Percentiles rank a stretch among this genome's conserved stretches.
Conservation (phyloP, 2,329 filamentous ascomycete genomes). For the Fusarium citri region DNA sequence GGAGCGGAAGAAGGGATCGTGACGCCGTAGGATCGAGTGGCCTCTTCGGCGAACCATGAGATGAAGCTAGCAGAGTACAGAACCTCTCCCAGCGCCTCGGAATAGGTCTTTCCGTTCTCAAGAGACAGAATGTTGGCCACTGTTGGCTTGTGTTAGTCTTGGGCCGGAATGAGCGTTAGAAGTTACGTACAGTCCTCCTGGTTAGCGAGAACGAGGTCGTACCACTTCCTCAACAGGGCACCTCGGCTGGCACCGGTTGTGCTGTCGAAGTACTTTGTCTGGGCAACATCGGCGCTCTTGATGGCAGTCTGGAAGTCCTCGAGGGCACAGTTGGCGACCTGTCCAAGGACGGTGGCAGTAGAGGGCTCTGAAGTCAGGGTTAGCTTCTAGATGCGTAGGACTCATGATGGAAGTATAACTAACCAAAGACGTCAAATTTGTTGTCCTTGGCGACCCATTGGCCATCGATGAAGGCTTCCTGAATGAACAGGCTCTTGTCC, state of each 20-base stretch:
- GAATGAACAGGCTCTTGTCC: slow-evolving; percentile 46
- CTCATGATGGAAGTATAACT: slow-evolving; percentile 16
- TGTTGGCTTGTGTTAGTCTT: neutral
- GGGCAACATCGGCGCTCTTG: slow-evolving; percentile 44
- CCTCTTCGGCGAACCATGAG: slow-evolving; percentile 67
- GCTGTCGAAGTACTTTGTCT: slow-evolving; percentile 44
- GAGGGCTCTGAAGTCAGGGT: slow-evolving; percentile 39
- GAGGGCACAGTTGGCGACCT: slow-evolving; percentile 46
- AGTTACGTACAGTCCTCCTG: slow-evolving; percentile 44
- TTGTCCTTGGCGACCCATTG: slow-evolving; percentile 47
- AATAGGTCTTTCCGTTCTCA: slow-evolving; percentile 68
- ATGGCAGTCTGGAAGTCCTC: slow-evolving; percentile 46
- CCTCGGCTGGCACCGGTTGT: slow-evolving; percentile 46
- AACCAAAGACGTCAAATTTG: slow-evolving; percentile 47
- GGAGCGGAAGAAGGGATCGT: slow-evolving; percentile 70
- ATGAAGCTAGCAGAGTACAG: slow-evolving; percentile 66
- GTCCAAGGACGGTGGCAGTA: slow-evolving; percentile 44
- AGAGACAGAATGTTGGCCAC: slow-evolving; percentile 55
- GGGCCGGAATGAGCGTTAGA: neutral
- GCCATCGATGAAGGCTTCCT: slow-evolving; percentile 46
- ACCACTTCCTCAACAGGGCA: slow-evolving; percentile 46
- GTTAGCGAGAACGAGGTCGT: slow-evolving; percentile 44
- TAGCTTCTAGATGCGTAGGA: neutral
- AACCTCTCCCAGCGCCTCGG: slow-evolving; percentile 65
- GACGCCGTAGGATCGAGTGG: slow-evolving; percentile 66